Evolutionary conservation across 257 asterid species (phyloP), one percentile per base, ranked within the genome.

Genomic region (Ilex aquifolium): DNA sequence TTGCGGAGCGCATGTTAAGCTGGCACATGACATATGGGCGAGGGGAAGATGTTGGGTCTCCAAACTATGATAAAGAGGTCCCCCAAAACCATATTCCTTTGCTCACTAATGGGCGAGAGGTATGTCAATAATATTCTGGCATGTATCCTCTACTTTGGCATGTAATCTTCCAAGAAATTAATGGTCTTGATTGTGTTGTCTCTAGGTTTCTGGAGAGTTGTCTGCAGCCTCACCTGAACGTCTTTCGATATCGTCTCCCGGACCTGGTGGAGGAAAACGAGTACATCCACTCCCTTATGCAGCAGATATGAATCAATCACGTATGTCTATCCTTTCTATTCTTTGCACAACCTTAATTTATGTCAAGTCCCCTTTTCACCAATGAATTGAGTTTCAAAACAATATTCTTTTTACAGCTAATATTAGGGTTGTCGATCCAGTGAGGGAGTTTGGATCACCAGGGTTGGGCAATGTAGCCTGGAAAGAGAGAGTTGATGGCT

Each of bases 401-500:
- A 17, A 36, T 61, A 55, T 16, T 8, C 57, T 60, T 60, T 56
- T 64, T 74, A 71, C 96, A 93, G 97, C 99, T 59, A 76, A 76
- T 64, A 64, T 76, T 61, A 82, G 96, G 73, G 87, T 84, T 70
- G 98, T 91, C 63, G 98, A 91, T 76, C 96, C 98, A 39, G 88
- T 80, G 56, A 81, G 91, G 86, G 96, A 84, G 68, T 91, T 85
- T 69, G 99, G 96, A 46, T 90, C 97, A 61, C 83, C 90, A 59
- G 97, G 99, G 70, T 48, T 83, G 65, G 99, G 99, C 60, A 93
- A 90, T 81, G 97, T 93, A 77, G 97, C 99, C 69, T 93, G 99
- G 97, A 93, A 90, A 80, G 97, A 93, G 73, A 89, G 99, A 82
- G 97, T 91, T 40, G 96, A 87, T 72, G 99, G 97, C 79, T 93